Base-by-base conservation (phyloP, 2,329 filamentous ascomycete species). In the Corynespora cassiicola region DNA sequence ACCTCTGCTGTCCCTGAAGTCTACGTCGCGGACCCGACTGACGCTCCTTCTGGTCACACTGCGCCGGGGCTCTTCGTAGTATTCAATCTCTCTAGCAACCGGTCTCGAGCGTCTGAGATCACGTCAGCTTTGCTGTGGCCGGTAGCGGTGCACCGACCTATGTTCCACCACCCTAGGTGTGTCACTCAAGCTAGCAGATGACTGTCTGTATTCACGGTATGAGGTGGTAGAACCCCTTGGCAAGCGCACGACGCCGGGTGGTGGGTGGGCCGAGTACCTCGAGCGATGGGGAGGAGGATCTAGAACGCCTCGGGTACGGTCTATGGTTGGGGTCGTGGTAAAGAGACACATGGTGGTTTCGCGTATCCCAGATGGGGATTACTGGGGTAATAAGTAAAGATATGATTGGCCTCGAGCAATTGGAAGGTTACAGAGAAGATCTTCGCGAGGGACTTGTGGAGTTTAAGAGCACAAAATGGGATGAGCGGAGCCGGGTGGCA, bases 331-430 rank as follows among this genome's bases (percentile, higher is more conserved):
- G 39, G 57, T 60, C 4, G 56, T 58, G 17, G 42, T 56, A 50
- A 66, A 56, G 34, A 68, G 54, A 40, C 64, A 68, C 64, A 68
- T 68, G 25, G 16, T 52, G 37, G 20, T 7, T 27, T 17, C n/a
- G n/a, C n/a, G n/a, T n/a, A n/a, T n/a, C n/a, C n/a, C n/a, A n/a
- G n/a, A n/a, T n/a, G n/a, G n/a, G n/a, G n/a, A n/a, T n/a, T n/a
- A n/a, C n/a, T n/a, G n/a, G n/a, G n/a, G n/a, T n/a, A n/a, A n/a
- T n/a, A n/a, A n/a, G n/a, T n/a, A n/a, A n/a, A n/a, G n/a, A n/a
- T n/a, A n/a, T n/a, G n/a, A n/a, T n/a, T n/a, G n/a, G n/a, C n/a
- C n/a, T n/a, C n/a, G n/a, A n/a, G n/a, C n/a, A n/a, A n/a, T n/a
- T n/a, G n/a, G n/a, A n/a, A n/a, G n/a, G n/a, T n/a, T n/a, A n/a